Evolutionary conservation across 257 asterid species (phyloP), one percentile per base, ranked within the genome.

Genomic region (Ballota nigra): DNA sequence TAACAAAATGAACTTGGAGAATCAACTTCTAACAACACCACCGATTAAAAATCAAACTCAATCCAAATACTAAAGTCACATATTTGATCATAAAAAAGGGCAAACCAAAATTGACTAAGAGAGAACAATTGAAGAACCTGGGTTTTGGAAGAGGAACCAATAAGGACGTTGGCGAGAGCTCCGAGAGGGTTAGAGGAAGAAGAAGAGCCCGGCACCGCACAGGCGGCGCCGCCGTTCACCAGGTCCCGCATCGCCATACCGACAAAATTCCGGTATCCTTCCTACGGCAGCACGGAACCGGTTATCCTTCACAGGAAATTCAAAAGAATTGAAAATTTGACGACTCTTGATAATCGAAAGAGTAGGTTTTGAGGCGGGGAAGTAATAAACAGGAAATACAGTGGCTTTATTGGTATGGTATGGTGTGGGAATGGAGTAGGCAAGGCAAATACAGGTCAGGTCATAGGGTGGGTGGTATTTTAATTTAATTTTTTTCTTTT

Each of bases 141-240:
- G 66, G 96, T 83, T 84, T 89, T 89, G 68, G 99, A 92, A n/a
- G 98, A 92, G 18, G 99, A 88, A 26, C 98, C 99, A 51, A 92
- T 66, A 73, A 95, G 92, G 34, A 91, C 82, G 86, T 87, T 88
- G 68, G 96, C 97, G 67, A 95, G 85, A 75, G 97, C 92, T 38
- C 97, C 99, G 51, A 95, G 76, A 13, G 98, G 99, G 80, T 95
- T 95, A 51, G 93, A 78, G 1, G 99, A 88, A 53, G 98, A 89
- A 74, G 96, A 79, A 18, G 97, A 80, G n/a, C 97, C 95, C 24
- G 96, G 88, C 79, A 82, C 96, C 36, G 92, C 89, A 76, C 99
- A 95, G 72, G 92, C 87, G 70, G 96, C 91, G 67, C 90, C 94
- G 40, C 99, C 97, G 33, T 81, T 86, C 51, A 92, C 96, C 72